Evolutionary conservation across 2,329 filamentous ascomycete genomes (phyloP).

Genomic region (Lojkania enalia): DNA sequence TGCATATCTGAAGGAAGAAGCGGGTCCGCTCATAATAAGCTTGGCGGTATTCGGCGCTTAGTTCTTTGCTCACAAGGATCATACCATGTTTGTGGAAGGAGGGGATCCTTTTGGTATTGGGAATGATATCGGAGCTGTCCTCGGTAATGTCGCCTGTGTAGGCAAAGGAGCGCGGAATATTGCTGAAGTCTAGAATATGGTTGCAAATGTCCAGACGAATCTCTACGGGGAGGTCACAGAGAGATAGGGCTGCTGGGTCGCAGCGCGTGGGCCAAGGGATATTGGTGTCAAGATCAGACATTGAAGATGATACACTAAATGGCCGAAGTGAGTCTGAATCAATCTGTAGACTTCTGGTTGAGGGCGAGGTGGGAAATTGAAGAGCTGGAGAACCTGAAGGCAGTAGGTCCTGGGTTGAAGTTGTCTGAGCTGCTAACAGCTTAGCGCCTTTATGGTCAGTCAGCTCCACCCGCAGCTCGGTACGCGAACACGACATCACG

Average conservation of each 20-base stretch:
- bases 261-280: background rate
- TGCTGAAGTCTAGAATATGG: conserved; percentile 8
- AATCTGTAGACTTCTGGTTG: too few species aligned
- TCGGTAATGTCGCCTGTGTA: conserved; percentile 9
- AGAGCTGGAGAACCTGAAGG: too few species aligned
- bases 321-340: too few species aligned
- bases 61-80: conserved; percentile 11
- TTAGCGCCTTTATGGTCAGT: too few species aligned
- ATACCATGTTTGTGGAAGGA: conserved; percentile 13
- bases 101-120: background rate
- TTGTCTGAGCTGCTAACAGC: too few species aligned
- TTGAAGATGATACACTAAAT: too few species aligned
- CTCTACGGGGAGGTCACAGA: conserved; percentile 13
- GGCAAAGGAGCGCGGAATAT: conserved; percentile 10
- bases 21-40: conserved; percentile 21
- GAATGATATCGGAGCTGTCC: background rate
- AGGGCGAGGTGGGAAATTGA: too few species aligned
- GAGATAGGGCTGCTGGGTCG: background rate
- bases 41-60: conserved; percentile 18
- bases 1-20: conserved; percentile 22
- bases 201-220: conserved; percentile 15
- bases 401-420: too few species aligned
- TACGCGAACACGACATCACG: too few species aligned
- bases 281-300: conserved; percentile 1
- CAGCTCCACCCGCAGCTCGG: too few species aligned